These are phyloP conservation scores for Epichloe uncinata DNA, from an alignment of 2,329 filamentous ascomycete species.

Conservation along the genomic window DNA sequence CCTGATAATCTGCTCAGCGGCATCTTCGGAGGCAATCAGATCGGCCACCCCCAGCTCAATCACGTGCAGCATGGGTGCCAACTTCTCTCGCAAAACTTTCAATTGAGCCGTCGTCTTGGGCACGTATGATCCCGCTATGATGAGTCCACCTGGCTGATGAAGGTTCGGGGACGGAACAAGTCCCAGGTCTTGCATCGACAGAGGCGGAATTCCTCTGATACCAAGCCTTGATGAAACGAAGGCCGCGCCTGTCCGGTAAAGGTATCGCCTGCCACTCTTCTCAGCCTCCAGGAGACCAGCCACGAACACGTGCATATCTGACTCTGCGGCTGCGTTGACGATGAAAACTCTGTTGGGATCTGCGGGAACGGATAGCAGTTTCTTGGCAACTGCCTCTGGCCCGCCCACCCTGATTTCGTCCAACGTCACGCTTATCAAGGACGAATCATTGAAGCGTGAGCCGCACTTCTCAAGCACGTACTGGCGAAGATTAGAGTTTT, in stretches of 20 bases:
- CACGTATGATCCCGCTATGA: constrained; percentile 43
- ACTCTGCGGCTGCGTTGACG: constrained; percentile 38
- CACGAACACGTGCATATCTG: constrained; percentile 42
- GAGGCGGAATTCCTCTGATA: constrained; percentile 33
- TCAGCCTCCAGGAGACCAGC: constrained; percentile 29
- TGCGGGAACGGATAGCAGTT: constrained; percentile 18
- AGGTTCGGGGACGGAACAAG: constrained; percentile 8
- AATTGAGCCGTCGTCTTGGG: constrained; percentile 44
- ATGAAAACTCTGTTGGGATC: constrained; percentile 29
- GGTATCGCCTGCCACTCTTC: constrained; percentile 18
- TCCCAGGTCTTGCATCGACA: constrained; percentile 29
- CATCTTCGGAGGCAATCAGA: constrained; percentile 17
- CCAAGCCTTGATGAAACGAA: constrained; percentile 34
- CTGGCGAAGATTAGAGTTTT: constrained; percentile 30
- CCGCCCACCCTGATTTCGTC: constrained; percentile 20
- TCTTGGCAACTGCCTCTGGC: constrained; percentile 11
- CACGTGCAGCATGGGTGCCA: constrained; percentile 30
- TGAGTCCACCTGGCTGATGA: constrained; percentile 28
- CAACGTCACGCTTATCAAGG: constrained; percentile 16
- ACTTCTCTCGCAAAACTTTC: constrained; percentile 23
- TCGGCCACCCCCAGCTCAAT: constrained; percentile 28
- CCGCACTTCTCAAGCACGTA: constrained; percentile 40
- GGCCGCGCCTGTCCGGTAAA: constrained; percentile 26
- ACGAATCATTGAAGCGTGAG: constrained; percentile 10
- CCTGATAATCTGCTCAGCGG: constrained; percentile 13